Base-by-base conservation (phyloP, 108 stramenopile species). In the Epithemia pelagica region DNA sequence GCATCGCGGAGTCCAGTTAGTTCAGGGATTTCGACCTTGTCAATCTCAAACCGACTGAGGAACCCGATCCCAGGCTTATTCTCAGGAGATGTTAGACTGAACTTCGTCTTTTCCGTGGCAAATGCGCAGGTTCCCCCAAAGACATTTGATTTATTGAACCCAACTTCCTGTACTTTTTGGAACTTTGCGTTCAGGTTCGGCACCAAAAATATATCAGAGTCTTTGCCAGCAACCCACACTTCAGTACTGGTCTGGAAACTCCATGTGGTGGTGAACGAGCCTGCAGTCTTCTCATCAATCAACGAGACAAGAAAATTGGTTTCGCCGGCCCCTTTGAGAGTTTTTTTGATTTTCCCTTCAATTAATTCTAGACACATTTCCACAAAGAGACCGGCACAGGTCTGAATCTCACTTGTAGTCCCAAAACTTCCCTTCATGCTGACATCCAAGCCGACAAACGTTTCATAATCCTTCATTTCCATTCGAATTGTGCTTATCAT, bases 171-270 rank as follows among this genome's bases (percentile, higher is more conserved):
- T 3, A 57, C 56, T 7, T 26, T 57, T 23, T 57, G 7, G 56
- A 26, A 57, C 56, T 57, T 23, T 7, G 26, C 56, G 56, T 57
- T 57, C 7, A 57, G 21, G 56, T n/a, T 57, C 25, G 56, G 56
- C 15, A 57, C 26, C 25, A 57, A 7, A n/a, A 57, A 26, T 3
- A 57, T 21, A n/a, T 57, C 56, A 3, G 56, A 57, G 7, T 57
- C 21, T n/a, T 27, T 23, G 56, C 56, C 56, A 7, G 56, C 56
- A 23, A n/a, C 21, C 25, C 22, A 23, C 7, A 7, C 25, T 5
- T 57, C 56, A 57, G 7, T 27, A n/a, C 56, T 57, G 18, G 56
- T 57, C 7, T 7, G 25, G 21, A 3, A 57, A 21, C 56, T 57
- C 56, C 56, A 57, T 26, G 56, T 57, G 5, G 56, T 57, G 7